phyloP scores from a whole-genome alignment of 1,284 basidiomycete genomes.

The Ustilago bromivora region DNA sequence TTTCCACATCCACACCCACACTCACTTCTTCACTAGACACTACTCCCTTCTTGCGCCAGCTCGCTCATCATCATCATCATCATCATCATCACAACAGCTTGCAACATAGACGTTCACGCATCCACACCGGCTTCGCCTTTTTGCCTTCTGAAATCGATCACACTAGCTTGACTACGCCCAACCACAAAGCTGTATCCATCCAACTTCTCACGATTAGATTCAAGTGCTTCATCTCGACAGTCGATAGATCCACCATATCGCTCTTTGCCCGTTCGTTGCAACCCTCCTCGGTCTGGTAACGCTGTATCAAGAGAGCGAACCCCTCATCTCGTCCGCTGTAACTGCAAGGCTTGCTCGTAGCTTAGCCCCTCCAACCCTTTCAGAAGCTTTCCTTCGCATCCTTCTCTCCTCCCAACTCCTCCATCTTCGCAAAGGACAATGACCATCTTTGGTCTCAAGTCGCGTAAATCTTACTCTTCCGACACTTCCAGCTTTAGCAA shows the following conservation, averaged over 20 bases:
- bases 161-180: not conserved
- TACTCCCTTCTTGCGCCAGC: not conserved
- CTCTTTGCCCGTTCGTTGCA: not conserved
- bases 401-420: not conserved
- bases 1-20: not conserved
- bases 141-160: not conserved
- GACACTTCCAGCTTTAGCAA: slow-evolving; percentile 29
- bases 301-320: not conserved
- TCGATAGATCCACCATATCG: not conserved
- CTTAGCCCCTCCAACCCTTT: too few relatives aligned
- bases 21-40: not conserved
- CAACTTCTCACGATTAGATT: not conserved
- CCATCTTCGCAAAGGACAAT: slow-evolving; percentile 20
- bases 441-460: slow-evolving; percentile 46
- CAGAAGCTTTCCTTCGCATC: not conserved
- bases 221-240: not conserved
- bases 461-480: slow-evolving; percentile 40
- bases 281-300: not conserved
- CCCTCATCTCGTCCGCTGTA: not conserved
- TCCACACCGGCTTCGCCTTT: not conserved
- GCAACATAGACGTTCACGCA: not conserved
- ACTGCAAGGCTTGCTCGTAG: too few relatives aligned
- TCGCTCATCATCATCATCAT: slow-evolving; percentile 1
- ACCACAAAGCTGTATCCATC: not conserved
- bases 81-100: slow-evolving; percentile 3